phyloP scores from a whole-genome alignment of 176 grass and related monocot genomes.

The Tillandsia fasciculata region DNA sequence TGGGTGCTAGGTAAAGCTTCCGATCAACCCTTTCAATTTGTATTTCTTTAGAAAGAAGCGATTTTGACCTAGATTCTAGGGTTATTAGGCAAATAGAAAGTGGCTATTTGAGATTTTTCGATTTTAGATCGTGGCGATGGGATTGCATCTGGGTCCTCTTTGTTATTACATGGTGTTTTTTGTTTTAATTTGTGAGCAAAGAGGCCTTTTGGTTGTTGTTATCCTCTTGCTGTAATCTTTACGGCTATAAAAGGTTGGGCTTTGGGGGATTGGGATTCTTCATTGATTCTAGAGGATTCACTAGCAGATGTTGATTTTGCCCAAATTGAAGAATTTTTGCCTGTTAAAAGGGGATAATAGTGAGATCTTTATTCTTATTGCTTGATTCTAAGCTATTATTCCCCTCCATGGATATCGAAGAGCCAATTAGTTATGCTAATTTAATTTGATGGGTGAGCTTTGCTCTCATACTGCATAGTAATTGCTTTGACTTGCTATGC shows the following conservation, averaged over 20 bases:
- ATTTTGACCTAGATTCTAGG: background rate
- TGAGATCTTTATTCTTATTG: background rate
- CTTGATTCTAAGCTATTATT: background rate
- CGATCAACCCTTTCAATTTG: background rate
- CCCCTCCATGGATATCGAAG: background rate
- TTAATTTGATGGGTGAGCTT: too few species aligned
- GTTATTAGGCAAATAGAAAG: background rate
- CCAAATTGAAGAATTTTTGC: background rate
- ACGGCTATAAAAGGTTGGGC: background rate
- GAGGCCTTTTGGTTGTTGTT: background rate
- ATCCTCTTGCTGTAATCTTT: background rate
- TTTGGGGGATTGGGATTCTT: background rate
- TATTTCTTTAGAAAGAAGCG: background rate
- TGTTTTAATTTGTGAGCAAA: background rate
- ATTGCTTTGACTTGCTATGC: background rate
- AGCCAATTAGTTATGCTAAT: background rate
- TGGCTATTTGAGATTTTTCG: background rate
- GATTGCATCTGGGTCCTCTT: background rate
- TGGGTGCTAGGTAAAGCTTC: slow-evolving; percentile 5
- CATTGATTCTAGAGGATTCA: background rate
- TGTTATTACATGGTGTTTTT: background rate
- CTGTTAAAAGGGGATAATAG: background rate
- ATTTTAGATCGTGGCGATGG: background rate
- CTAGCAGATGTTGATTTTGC: background rate
- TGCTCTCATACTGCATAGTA: too few species aligned